These are phyloP conservation scores for Prunus yedoensis DNA, from an alignment of 331 rosid genomes.

Conservation along the genomic window DNA sequence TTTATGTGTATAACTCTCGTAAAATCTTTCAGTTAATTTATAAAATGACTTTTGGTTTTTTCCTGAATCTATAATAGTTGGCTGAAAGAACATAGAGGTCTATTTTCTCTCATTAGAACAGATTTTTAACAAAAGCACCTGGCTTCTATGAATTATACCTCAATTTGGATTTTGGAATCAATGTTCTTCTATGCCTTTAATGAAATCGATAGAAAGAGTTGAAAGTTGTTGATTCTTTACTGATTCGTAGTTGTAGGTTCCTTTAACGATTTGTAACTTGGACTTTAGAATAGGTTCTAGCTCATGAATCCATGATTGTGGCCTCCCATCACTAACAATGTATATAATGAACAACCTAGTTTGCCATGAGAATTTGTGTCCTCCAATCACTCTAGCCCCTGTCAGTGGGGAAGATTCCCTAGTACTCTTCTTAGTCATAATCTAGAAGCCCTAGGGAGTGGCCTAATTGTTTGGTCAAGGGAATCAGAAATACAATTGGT, in stretches of 20 bases:
- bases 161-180: background rate
- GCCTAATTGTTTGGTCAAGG: background rate
- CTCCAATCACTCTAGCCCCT: background rate
- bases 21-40: background rate
- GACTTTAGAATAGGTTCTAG: background rate
- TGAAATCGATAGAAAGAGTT: background rate
- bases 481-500: background rate
- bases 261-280: background rate
- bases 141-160: background rate
- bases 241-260: background rate
- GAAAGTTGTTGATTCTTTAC: background rate
- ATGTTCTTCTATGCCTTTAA: background rate
- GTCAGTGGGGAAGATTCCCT: slow-evolving; percentile 1
- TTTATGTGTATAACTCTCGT: background rate
- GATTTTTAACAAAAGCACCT: background rate
- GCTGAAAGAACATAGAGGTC: too few relatives aligned
- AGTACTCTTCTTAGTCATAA: background rate
- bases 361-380: background rate
- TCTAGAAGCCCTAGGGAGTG: background rate
- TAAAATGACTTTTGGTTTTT: background rate
- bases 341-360: background rate
- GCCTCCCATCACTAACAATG: background rate
- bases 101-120: background rate
- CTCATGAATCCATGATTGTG: too few relatives aligned
- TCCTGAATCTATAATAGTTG: too few relatives aligned